Evolutionary conservation across 2,329 filamentous ascomycete species (phyloP), one percentile per base, ranked within the genome.

Genomic region (Xylariaceae sp.): DNA sequence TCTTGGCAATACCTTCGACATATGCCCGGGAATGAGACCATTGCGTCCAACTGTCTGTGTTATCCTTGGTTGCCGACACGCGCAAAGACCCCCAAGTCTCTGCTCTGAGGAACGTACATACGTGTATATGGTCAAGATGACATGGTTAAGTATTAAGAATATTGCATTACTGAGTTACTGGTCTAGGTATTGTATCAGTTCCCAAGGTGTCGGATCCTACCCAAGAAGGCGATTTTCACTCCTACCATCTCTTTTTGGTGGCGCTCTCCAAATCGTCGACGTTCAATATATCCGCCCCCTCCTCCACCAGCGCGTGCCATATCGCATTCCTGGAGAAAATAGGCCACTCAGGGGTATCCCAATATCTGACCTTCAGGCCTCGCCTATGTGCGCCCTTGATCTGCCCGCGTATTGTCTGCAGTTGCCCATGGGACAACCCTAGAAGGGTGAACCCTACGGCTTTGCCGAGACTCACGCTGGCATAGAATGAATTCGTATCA

Each of bases 231-330:
- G n/a, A n/a, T n/a, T n/a, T n/a, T n/a, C n/a, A n/a, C 19, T 29
- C 33, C 48, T 48, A 59, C 69, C 70, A 74, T 34, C 66, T 60
- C 47, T 56, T 56, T 44, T 49, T 64, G 12, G 65, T 64, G 15
- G 67, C 73, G 1, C 64, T 72, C 42, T 64, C 62, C 41, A 84
- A 55, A 55, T 83, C 76, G 59, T 84, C 81, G 4, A 77, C 76
- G 56, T 81, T 83, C 38, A 85, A 52, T 34, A 82, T 60, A 55
- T 81, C 79, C 3, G 78, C 74, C 0, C 76, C 79, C 48, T 79
- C 75, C n/a, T 66, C 58, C 9, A 76, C 55, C 26, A 84, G 52
- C 2, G 71, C 62, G 39, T 71, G 64, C 79, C 80, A 83, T 8
- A 83, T 62, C 37, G 67, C 65, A 53, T 82, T 74, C 36, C 79